Percentiles rank a stretch among this genome's conserved stretches.
Evolutionary conservation across 768 basidiomycete species (phyloP).

Genomic region (Tricholoma saponaceum): DNA sequence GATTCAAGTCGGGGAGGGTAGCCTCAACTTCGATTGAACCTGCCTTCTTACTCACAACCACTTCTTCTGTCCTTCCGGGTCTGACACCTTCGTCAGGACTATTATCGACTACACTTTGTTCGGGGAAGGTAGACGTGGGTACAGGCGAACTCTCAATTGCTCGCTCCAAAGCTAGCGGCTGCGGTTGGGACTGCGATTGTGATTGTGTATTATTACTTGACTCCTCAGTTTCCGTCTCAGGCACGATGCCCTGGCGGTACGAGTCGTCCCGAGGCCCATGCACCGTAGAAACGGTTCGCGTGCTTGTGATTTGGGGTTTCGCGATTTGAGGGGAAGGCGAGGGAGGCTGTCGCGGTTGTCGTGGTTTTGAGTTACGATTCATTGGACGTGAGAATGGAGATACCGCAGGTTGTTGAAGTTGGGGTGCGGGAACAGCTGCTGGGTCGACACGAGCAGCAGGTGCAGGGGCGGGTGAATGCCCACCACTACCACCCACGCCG

Average conservation of each 20-base stretch:
- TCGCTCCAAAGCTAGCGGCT: neutral
- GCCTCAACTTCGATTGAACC: neutral
- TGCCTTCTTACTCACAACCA: neutral
- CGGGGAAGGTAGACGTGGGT: neutral
- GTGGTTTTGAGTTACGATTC: neutral
- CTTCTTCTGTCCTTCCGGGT: neutral
- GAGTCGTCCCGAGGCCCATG: slow-evolving; percentile 6
- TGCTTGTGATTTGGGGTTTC: neutral
- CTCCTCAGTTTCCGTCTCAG: slow-evolving; percentile 13
- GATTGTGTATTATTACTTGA: slow-evolving; percentile 12
- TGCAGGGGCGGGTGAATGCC: neutral
- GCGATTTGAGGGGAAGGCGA: neutral
- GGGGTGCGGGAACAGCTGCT: neutral
- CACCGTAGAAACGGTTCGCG: neutral
- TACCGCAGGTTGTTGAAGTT: too few relatives aligned
- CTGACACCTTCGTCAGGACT: neutral
- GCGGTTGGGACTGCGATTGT: neutral
- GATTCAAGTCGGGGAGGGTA: neutral
- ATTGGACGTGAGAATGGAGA: too few relatives aligned
- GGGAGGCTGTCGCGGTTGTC: neutral
- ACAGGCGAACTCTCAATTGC: neutral
- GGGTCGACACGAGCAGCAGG: neutral
- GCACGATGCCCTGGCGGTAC: slow-evolving; percentile 14
- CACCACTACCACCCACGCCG: neutral
- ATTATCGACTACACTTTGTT: neutral